Conservation (phyloP, 371 early-diverging fungal species). For the Modicella reniformis region DNA sequence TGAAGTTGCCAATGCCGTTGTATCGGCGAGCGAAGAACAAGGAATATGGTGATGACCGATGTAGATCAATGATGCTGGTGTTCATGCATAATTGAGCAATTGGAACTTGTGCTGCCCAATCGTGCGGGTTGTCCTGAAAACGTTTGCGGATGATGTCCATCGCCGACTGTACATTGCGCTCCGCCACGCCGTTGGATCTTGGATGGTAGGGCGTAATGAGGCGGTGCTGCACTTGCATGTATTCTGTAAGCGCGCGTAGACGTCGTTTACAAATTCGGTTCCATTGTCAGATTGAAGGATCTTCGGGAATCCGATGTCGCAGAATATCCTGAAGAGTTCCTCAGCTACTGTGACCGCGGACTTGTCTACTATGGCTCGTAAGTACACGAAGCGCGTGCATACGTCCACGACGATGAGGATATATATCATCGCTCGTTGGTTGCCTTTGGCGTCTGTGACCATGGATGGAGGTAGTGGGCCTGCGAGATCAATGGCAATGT, state of each 20-base stretch:
- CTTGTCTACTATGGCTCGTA: conserved; percentile 11
- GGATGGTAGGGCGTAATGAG: conserved; percentile 39
- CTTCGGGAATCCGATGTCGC: conserved; percentile 23
- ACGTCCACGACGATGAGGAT: conserved; percentile 25
- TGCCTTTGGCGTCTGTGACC: too few relatives aligned
- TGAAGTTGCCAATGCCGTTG: conserved; percentile 5
- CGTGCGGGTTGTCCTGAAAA: background rate
- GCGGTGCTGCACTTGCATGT: background rate
- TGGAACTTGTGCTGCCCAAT: conserved; percentile 5
- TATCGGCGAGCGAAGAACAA: conserved; percentile 14
- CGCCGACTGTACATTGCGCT: background rate
- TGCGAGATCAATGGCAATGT: conserved; percentile 3
- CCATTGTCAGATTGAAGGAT: conserved; percentile 33
- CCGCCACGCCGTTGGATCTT: conserved; percentile 26
- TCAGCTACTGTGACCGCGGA: background rate
- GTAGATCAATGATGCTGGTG: too few relatives aligned
- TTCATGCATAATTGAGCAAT: conserved; percentile 16
- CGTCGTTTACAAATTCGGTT: conserved; percentile 23
- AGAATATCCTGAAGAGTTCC: conserved; percentile 22
- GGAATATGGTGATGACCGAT: too few relatives aligned
- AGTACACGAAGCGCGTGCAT: conserved; percentile 31
- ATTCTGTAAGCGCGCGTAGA: background rate
- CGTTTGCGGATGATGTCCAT: conserved; percentile 9
- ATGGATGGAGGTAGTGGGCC: too few relatives aligned
- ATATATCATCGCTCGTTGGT: background rate